Base-by-base conservation (phyloP, 2,329 filamentous ascomycete genomes). In the Penicillium corylophilum region DNA sequence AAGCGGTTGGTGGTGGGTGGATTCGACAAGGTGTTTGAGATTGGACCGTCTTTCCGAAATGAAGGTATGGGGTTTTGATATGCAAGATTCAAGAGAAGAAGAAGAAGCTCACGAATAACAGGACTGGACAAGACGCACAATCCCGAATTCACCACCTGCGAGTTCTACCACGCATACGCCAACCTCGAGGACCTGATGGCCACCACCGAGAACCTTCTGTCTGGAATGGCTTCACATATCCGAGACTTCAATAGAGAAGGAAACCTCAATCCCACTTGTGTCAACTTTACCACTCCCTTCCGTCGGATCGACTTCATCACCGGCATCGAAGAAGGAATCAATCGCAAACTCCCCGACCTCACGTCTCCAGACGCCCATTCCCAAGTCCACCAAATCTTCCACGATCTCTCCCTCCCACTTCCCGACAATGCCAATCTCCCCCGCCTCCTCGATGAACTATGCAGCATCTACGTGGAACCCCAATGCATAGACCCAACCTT, bases 111-210 rank as follows among this genome's bases (percentile, higher is more conserved):
- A 62, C 48, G 22, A 12, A 39, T 24, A 16, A 29, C 33, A 77
- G 80, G 81, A 1, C 72, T 96, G 31, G 92, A 96, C 70, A 82
- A 82, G 26, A 96, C 90, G 0, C 94, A 99, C 70, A 99, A 99
- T 67, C 93, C 94, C 0, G 94, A 99, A 68, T 99, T 97, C 74
- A 94, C 89, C 40, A 97, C 90, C 54, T 97, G 93, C 77, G 94
- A 99, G 74, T 97, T 96, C 74, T 99, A 99, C 73, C 86, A 88
- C 55, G 87, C 92, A 2, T 95, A 92, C 64, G 85, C 87, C 54
- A 88, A 87, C 57, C 80, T 96, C 0, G 76, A 85, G 31, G 83
- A 89, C 38, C 76, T 97, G 45, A 91, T 95, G 65, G 68, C 72
- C 18, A 83, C 85, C 67, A 97, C 93, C 1, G 88, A 94, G 69